Evolutionary conservation across 148 eudicot genomes (phyloP).

Genomic region (Chenopodium quinoa): DNA sequence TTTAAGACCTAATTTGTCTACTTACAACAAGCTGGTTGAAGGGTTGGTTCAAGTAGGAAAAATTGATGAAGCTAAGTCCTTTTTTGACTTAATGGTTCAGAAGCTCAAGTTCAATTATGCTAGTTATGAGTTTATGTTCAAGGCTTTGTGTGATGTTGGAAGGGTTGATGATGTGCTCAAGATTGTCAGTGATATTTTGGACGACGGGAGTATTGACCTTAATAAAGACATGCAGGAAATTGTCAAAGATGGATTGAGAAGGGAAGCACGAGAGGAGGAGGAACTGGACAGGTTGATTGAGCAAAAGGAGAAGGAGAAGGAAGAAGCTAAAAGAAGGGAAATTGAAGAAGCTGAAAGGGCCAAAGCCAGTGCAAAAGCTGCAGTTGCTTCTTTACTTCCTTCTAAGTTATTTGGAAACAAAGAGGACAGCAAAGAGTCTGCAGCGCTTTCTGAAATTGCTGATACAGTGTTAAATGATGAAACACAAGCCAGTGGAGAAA

Average conservation of each 20-base stretch:
- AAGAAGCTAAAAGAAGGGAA: slow-evolving; percentile 70
- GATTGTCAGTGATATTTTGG: slow-evolving; percentile 59
- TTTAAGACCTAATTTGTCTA: slow-evolving; percentile 72
- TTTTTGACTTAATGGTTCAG: slow-evolving; percentile 82
- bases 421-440: slow-evolving; percentile 35
- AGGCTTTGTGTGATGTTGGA: slow-evolving; percentile 67
- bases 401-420: slow-evolving; percentile 68
- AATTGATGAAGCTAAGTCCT: slow-evolving; percentile 80
- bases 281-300: slow-evolving; percentile 68
- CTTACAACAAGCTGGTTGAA: slow-evolving; percentile 68
- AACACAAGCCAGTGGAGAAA: slow-evolving; percentile 6
- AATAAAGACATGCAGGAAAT: slow-evolving; percentile 72
- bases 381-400: slow-evolving; percentile 71
- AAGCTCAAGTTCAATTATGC: slow-evolving; percentile 84
- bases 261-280: slow-evolving; percentile 70
- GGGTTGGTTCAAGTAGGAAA: slow-evolving; percentile 77
- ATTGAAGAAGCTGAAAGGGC: slow-evolving; percentile 76
- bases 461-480: slow-evolving; percentile 9
- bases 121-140: slow-evolving; percentile 74
- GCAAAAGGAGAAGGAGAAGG: slow-evolving; percentile 73
- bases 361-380: slow-evolving; percentile 73
- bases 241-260: slow-evolving; percentile 63
- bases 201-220: slow-evolving; percentile 74
- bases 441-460: slow-evolving; percentile 18
- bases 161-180: slow-evolving; percentile 68